Conservation (phyloP, 257 asterid species). For the Solanum paucissectum region DNA sequence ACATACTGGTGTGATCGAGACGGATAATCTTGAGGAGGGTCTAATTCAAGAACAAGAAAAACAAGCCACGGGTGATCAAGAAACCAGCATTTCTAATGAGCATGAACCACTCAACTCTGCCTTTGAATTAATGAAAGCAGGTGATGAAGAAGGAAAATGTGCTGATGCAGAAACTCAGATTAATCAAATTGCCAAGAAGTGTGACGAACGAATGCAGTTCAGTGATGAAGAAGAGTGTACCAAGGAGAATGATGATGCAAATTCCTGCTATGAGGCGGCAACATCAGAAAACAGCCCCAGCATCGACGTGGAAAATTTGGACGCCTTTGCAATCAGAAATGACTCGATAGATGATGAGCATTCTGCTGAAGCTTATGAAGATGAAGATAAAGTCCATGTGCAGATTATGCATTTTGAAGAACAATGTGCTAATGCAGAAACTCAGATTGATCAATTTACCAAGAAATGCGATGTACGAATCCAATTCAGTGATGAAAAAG, state of each 20-base stretch:
- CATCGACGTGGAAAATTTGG: constrained; percentile 1
- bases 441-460: background rate
- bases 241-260: background rate
- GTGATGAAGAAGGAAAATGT: background rate
- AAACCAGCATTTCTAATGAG: background rate
- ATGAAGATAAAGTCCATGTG: background rate
- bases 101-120: background rate
- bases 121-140: background rate
- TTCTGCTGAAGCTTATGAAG: background rate
- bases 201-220: background rate
- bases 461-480: background rate
- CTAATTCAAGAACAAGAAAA: background rate
- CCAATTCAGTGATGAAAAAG: background rate
- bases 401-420: constrained; percentile 1
- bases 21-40: background rate
- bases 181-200: background rate
- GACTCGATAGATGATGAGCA: background rate
- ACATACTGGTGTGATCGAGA: background rate
- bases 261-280: background rate
- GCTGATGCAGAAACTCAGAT: background rate
- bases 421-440: background rate
- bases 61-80: background rate
- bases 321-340: background rate
- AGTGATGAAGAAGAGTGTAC: background rate
- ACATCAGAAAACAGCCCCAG: background rate